Percentiles rank a stretch among this genome's conserved stretches.
These are phyloP conservation scores for Solanum pinnatisectum DNA, from an alignment of 257 asterid species.

Conservation along the genomic window DNA sequence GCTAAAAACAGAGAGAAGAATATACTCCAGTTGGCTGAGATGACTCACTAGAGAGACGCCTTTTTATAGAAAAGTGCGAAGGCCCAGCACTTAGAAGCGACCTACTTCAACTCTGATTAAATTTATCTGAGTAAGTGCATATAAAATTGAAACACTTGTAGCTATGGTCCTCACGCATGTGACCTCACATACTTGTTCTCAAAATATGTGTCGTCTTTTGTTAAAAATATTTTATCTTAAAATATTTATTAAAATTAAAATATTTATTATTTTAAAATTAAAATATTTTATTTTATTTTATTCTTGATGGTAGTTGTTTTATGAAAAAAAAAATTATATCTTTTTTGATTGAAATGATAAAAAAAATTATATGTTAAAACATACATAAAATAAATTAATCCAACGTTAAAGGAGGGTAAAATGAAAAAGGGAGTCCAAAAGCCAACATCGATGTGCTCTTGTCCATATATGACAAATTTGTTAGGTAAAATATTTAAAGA, in stretches of 20 bases:
- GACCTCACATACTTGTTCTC: not conserved
- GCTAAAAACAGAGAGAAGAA: not conserved
- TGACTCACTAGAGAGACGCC: not conserved
- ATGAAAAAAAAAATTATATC: no score
- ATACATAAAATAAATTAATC: no score
- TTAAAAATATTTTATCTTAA: no score
- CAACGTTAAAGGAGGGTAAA: not conserved
- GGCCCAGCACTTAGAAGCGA: not conserved
- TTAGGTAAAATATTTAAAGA: not conserved
- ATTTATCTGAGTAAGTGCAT: no score
- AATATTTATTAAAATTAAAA: no score
- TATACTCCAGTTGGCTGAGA: not conserved
- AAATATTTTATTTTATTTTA: no score
- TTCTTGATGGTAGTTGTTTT: not conserved
- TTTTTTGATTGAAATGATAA: no score
- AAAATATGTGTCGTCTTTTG: not conserved
- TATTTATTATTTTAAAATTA: no score
- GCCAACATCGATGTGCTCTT: not conserved
- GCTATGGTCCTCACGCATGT: not conserved
- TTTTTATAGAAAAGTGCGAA: not conserved
- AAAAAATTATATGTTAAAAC: no score
- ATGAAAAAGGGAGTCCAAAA: not conserved
- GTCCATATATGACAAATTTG: not conserved
- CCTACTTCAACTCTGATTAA: not conserved
- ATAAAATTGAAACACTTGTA: not conserved